A percentile compares a stretch with the other conserved stretches of the same genome.
These are phyloP conservation scores for Tagetes erecta DNA, from an alignment of 129 eudicot genomes.

Conservation along the genomic window DNA sequence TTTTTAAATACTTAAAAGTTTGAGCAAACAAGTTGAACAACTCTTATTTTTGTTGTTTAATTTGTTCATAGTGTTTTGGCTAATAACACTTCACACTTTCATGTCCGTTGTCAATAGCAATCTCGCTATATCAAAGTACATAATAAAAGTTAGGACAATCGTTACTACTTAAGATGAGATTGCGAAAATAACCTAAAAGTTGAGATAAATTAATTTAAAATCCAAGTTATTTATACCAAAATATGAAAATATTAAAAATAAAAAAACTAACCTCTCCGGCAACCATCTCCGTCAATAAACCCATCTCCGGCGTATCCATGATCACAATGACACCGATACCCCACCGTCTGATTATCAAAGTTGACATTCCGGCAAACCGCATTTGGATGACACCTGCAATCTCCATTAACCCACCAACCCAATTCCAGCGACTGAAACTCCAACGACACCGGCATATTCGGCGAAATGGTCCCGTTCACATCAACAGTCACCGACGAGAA, in stretches of 20 bases:
- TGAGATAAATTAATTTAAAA: too few relatives aligned
- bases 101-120: too few relatives aligned
- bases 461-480: constrained; percentile 12
- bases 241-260: background rate
- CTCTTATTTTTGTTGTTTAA: too few relatives aligned
- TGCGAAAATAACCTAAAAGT: too few relatives aligned
- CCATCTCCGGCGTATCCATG: constrained; percentile 77
- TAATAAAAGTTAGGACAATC: too few relatives aligned
- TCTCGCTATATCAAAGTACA: too few relatives aligned
- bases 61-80: too few relatives aligned
- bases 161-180: too few relatives aligned
- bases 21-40: too few relatives aligned
- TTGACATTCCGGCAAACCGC: constrained; percentile 42
- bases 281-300: constrained; percentile 56
- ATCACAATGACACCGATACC: constrained; percentile 65
- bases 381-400: constrained; percentile 42
- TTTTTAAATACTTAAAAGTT: too few relatives aligned
- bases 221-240: background rate
- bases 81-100: too few relatives aligned
- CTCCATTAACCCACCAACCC: constrained; percentile 72
- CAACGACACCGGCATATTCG: constrained; percentile 41
- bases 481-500: constrained; percentile 51
- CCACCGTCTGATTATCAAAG: background rate
- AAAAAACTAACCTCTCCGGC: constrained; percentile 55
- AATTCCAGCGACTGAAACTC: constrained; percentile 64